Base-by-base conservation (phyloP, 805 yeast species). In the Pichia occidentalis region DNA sequence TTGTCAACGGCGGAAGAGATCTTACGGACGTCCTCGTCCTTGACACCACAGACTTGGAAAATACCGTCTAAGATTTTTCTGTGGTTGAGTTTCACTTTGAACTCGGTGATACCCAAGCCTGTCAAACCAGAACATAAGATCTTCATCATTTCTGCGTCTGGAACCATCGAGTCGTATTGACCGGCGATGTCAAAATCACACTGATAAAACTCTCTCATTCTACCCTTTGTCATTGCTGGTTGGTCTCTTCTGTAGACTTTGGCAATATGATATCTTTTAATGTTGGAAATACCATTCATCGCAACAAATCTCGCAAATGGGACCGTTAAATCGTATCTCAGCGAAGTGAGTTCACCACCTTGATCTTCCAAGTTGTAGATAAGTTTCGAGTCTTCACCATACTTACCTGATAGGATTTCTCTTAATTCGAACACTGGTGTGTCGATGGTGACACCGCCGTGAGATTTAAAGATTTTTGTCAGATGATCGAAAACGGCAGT, bases 161-260 rank as follows among this genome's bases (percentile, higher is more conserved):
- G 95, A 32, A 92, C 92, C 98, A 92, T 92, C 21, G 79, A 54
- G 54, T 92, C 98, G 60, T 83, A 90, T 40, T 61, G 63, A 37
- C 99, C 99, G 17, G 99, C 99, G 55, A 92, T 70, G 62, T 92
- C 99, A 53, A 92, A 85, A 67, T 92, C 99, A 70, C 99, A 92
- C 67, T 92, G 99, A 63, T 92, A 92, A 56, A 92, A 92, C 64
- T 92, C 99, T 74, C 99, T 84, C 98, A 92, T 92, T 65, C 99
- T 77, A 45, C 99, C 99, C 65, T 92, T 92, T 36, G 97, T 90
- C 98, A 92, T 92, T 7, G 99, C 99, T 5, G 99, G 99, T 65
- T 92, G 99, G 60, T 92, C 99, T 65, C 99, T 83, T 68, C 99
- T 80, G 66, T 92, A 92, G 38, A 92, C 99, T 62, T 92, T 92